phyloP scores from a whole-genome alignment of 305 asterid genomes.

The Euphrasia arctica region DNA sequence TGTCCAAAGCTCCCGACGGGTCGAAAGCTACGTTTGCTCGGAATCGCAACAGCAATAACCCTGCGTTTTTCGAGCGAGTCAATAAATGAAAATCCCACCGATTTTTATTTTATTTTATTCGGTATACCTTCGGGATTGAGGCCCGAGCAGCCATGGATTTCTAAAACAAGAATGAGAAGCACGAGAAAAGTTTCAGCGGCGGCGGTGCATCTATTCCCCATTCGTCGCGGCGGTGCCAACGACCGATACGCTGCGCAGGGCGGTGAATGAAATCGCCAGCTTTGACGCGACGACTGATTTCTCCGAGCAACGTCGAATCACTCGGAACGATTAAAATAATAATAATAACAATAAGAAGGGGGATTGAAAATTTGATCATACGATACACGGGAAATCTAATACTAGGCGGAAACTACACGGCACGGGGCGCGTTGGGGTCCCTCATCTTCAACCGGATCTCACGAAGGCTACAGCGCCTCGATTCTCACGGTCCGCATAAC shows the following conservation, averaged over 20 bases:
- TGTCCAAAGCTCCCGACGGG: constrained; percentile 59
- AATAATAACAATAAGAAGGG: neutral
- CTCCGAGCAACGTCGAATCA: constrained; percentile 67
- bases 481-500: constrained; percentile 28
- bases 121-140: constrained; percentile 75
- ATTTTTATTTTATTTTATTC: too few species aligned
- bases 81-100: too few species aligned
- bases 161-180: constrained; percentile 48
- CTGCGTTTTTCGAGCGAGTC: constrained; percentile 35
- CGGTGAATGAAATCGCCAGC: constrained; percentile 64
- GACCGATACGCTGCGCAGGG: constrained; percentile 26
- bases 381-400: constrained; percentile 33
- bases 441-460: constrained; percentile 52
- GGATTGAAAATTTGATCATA: neutral
- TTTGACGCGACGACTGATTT: constrained; percentile 36
- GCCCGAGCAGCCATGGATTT: constrained; percentile 48
- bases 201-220: constrained; percentile 60
- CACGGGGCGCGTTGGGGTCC: constrained; percentile 46
- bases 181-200: constrained; percentile 26
- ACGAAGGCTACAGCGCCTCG: constrained; percentile 38
- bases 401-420: constrained; percentile 33
- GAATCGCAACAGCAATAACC: constrained; percentile 61
- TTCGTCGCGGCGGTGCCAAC: constrained; percentile 26
- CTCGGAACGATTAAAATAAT: constrained; percentile 39
- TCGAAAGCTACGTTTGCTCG: constrained; percentile 54